Evolutionary conservation across 2,329 filamentous ascomycete genomes (phyloP).

Genomic region (Calonectria hongkongensis): DNA sequence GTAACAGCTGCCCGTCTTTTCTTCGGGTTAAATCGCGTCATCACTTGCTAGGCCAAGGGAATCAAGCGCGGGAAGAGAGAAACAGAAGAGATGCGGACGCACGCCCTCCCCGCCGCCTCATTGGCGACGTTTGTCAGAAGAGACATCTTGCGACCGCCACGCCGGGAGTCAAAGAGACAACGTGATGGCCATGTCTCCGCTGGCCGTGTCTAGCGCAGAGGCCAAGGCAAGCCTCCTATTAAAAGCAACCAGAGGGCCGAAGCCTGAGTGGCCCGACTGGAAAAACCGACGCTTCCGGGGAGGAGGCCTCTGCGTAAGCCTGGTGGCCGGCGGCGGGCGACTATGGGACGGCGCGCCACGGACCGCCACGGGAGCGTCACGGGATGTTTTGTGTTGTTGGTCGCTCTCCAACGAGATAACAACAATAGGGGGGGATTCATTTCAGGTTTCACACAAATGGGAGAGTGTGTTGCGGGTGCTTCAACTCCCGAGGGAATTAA

Average conservation of each 20-base stretch:
- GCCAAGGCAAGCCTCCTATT: constrained; percentile 32
- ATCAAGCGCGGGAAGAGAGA: neutral
- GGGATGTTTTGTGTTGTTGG: neutral
- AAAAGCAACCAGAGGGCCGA: neutral
- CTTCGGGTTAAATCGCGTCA: constrained; percentile 11
- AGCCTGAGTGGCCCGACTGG: constrained; percentile 12
- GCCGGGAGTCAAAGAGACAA: constrained; percentile 34
- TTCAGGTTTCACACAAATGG: constrained; percentile 11
- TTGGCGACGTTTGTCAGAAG: constrained; percentile 19
- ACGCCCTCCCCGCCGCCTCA: neutral
- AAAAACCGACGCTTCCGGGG: constrained; percentile 14
- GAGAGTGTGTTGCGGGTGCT: constrained; percentile 1
- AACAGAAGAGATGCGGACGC: neutral
- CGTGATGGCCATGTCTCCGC: constrained; percentile 29
- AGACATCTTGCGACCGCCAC: constrained; percentile 35
- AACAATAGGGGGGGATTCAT: neutral
- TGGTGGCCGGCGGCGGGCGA: constrained; percentile 38
- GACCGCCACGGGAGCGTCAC: constrained; percentile 51
- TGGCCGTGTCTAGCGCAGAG: constrained; percentile 27
- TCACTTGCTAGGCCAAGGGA: neutral
- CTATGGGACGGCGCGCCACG: constrained; percentile 45
- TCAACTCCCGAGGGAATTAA: neutral
- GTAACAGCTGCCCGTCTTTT: constrained; percentile 1
- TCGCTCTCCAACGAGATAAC: neutral
- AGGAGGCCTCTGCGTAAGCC: constrained; percentile 1